Evolutionary conservation across 192 early-diverging fungal genomes (phyloP).

Genomic region (Geranomyces variabilis): DNA sequence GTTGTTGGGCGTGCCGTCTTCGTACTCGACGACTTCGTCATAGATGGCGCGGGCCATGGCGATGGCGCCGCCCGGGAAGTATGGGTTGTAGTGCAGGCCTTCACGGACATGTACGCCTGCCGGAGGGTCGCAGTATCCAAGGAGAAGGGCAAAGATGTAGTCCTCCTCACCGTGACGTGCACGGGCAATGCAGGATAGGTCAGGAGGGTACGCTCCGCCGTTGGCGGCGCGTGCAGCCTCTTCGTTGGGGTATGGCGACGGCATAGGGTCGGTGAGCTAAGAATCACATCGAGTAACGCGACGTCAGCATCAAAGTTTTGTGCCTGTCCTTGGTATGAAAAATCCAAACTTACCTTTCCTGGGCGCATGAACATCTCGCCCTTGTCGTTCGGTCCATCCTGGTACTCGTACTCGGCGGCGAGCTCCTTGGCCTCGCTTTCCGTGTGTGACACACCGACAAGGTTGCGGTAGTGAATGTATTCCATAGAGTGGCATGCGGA

Average conservation of each 20-base stretch:
- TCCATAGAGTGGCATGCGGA: constrained; percentile 96
- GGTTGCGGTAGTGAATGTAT: constrained; percentile 90
- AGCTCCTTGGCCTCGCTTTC: constrained; percentile 91
- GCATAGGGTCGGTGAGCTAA: constrained; percentile 86
- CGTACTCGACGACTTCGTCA: constrained; percentile 94
- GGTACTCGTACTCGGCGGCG: constrained; percentile 90
- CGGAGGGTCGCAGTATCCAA: constrained; percentile 93
- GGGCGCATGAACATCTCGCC: constrained; percentile 93
- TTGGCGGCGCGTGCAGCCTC: constrained; percentile 96
- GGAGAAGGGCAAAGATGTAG: constrained; percentile 94
- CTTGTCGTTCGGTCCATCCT: constrained; percentile 88
- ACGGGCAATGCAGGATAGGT: constrained; percentile 92
- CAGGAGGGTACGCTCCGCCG: constrained; percentile 92
- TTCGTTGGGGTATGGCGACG: constrained; percentile 92
- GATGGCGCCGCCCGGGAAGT: constrained; percentile 98
- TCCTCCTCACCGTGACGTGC: constrained; percentile 94
- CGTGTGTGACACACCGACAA: constrained; percentile 92
- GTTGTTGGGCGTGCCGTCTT: constrained; percentile 95
- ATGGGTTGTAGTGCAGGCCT: constrained; percentile 98
- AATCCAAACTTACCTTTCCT: constrained; percentile 67
- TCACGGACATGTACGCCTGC: constrained; percentile 91
- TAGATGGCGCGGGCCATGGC: constrained; percentile 92
- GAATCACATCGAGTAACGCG: too few species aligned
- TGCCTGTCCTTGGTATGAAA: neutral
- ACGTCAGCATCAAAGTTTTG: neutral